These are phyloP conservation scores for Microcera coccophila DNA, from an alignment of 2,329 filamentous ascomycete species.

Conservation along the genomic window DNA sequence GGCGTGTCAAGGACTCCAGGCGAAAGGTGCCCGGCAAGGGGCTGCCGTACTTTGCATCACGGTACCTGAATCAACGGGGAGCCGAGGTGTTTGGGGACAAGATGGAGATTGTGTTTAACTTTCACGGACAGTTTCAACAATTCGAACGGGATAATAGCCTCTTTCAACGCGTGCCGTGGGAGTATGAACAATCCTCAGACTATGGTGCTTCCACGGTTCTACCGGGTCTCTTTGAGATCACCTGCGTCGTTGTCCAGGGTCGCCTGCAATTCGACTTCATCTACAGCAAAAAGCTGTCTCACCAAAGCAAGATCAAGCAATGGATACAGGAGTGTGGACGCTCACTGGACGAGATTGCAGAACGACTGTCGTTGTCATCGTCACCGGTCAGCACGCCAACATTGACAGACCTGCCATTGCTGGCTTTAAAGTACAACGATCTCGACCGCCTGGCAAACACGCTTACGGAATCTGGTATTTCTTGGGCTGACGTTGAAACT, in stretches of 20 bases:
- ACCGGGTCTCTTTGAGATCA: neutral
- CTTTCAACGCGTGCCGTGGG: conserved; percentile 14
- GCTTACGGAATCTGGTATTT: too few relatives aligned
- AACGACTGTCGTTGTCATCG: too few relatives aligned
- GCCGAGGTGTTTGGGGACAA: conserved; percentile 4
- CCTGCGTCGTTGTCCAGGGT: conserved; percentile 8
- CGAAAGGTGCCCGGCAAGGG: neutral
- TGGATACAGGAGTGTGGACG: neutral
- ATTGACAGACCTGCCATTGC: neutral
- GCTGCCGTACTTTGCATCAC: conserved; percentile 9
- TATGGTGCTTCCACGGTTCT: conserved; percentile 10
- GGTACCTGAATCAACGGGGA: neutral
- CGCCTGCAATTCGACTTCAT: neutral
- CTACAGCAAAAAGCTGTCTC: neutral
- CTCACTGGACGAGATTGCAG: neutral
- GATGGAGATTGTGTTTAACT: conserved; percentile 19
- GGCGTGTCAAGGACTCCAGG: neutral
- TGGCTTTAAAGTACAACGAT: neutral
- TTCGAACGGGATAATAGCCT: conserved; percentile 1
- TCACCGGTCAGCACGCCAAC: neutral
- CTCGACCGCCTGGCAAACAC: too few relatives aligned
- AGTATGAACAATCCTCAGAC: conserved; percentile 7
- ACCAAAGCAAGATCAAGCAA: neutral
- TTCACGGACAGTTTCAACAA: conserved; percentile 13
- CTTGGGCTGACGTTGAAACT: conserved; percentile 12